A percentile compares a stretch with the other conserved stretches of the same genome.
These are phyloP conservation scores for Vitellaria paradoxa DNA, from an alignment of 179 eudicot genomes.

Conservation along the genomic window DNA sequence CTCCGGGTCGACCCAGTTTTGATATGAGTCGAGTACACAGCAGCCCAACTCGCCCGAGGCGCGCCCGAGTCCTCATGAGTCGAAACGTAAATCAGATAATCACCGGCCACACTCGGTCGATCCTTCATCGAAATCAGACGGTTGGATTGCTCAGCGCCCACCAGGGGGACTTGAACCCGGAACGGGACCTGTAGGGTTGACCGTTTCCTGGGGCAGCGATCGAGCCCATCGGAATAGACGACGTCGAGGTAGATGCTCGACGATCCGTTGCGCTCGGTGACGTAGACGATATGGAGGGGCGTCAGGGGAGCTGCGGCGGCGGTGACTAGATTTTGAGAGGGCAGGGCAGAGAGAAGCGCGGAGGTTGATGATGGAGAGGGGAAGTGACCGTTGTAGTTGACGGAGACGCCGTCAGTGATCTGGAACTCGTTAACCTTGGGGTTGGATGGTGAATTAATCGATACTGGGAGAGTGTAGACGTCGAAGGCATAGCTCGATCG, in stretches of 20 bases:
- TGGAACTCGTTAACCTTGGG: slow-evolving; percentile 34
- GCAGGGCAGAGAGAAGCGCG: slow-evolving; percentile 18
- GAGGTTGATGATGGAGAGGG: slow-evolving; percentile 27
- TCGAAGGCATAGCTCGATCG: slow-evolving; percentile 67
- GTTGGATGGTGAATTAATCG: not conserved
- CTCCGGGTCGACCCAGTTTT: slow-evolving; percentile 56
- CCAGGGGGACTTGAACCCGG: slow-evolving; percentile 40
- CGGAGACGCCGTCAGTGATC: slow-evolving; percentile 63
- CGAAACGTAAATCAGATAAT: slow-evolving; percentile 61
- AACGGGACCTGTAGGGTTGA: slow-evolving; percentile 25
- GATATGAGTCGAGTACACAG: slow-evolving; percentile 73
- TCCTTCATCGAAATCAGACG: slow-evolving; percentile 61
- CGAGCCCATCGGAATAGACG: slow-evolving; percentile 7
- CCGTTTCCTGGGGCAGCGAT: slow-evolving; percentile 27
- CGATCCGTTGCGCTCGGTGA: slow-evolving; percentile 63
- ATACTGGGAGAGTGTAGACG: slow-evolving; percentile 54
- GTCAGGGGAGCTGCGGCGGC: slow-evolving; percentile 2
- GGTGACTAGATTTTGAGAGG: not conserved
- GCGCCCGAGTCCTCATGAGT: slow-evolving; percentile 62
- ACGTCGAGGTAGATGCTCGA: slow-evolving; percentile 45
- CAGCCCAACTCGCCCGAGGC: slow-evolving; percentile 73
- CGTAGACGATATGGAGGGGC: slow-evolving; percentile 38
- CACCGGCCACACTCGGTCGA: slow-evolving; percentile 68
- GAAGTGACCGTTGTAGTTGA: slow-evolving; percentile 79
- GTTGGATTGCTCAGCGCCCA: slow-evolving; percentile 20